Percentiles rank a stretch among this genome's conserved stretches.
Evolutionary conservation across 768 basidiomycete genomes (phyloP).

Genomic region (Leucosporidium creatinivorum): DNA sequence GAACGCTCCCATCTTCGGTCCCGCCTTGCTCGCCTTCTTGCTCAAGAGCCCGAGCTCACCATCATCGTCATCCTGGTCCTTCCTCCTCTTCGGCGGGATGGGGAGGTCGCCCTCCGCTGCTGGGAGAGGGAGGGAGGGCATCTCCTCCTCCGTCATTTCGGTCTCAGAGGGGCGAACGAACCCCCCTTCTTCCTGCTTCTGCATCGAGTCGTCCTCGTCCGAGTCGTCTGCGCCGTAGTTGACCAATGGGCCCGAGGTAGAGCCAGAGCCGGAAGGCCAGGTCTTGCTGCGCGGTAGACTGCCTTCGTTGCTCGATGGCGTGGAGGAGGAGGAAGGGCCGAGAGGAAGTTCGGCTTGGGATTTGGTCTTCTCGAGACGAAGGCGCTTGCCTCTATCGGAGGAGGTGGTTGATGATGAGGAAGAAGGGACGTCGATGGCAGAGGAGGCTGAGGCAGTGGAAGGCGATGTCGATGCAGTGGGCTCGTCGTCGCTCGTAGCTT

Average conservation of each 20-base stretch:
- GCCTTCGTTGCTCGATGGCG: background rate
- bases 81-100: conserved; percentile 12
- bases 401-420: too few relatives aligned
- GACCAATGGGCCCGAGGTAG: background rate
- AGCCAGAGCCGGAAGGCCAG: background rate
- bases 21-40: conserved; percentile 6
- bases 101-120: too few relatives aligned
- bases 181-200: background rate
- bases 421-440: too few relatives aligned
- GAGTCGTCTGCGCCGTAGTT: background rate
- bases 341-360: too few relatives aligned
- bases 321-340: background rate
- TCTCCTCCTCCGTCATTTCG: too few relatives aligned
- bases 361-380: background rate
- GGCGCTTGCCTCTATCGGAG: background rate
- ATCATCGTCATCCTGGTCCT: conserved; percentile 24
- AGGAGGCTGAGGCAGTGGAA: too few relatives aligned
- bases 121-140: too few relatives aligned
- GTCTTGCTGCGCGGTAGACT: background rate
- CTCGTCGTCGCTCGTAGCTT: background rate
- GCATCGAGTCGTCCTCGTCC: conserved; percentile 2
- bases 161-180: background rate
- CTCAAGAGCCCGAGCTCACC: background rate
- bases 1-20: conserved; percentile 23
- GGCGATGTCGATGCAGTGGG: too few relatives aligned